These are phyloP conservation scores for Coniochaeta ligniaria DNA, from an alignment of 2,329 filamentous ascomycete species.

Conservation along the genomic window DNA sequence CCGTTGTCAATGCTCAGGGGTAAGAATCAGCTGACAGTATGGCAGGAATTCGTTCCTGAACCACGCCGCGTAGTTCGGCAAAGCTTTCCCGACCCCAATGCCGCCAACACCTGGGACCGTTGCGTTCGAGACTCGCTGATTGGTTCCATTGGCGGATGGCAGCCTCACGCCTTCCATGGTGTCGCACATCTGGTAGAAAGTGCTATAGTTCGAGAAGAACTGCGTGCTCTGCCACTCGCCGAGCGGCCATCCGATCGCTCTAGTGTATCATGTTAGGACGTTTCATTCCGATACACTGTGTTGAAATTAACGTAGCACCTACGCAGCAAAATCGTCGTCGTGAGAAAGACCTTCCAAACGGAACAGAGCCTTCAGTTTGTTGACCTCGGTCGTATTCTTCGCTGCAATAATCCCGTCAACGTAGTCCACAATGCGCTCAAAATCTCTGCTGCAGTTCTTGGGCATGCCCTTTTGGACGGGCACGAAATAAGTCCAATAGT, in stretches of 20 bases:
- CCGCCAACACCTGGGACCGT: slow-evolving; percentile 27
- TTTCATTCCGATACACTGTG: neutral
- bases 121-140: slow-evolving; percentile 10
- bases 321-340: slow-evolving; percentile 44
- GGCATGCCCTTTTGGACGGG: slow-evolving; percentile 52
- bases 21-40: slow-evolving; percentile 30
- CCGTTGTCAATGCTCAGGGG: neutral
- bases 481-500: slow-evolving; percentile 53
- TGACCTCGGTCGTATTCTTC: slow-evolving; percentile 31
- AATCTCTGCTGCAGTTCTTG: slow-evolving; percentile 47
- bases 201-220: slow-evolving; percentile 23
- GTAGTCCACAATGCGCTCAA: slow-evolving; percentile 42
- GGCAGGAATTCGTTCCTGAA: slow-evolving; percentile 37
- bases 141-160: neutral
- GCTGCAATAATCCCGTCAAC: slow-evolving; percentile 40
- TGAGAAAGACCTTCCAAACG: slow-evolving; percentile 40
- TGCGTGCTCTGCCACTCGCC: slow-evolving; percentile 27
- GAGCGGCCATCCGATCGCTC: slow-evolving; percentile 17
- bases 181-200: slow-evolving; percentile 29
- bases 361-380: slow-evolving; percentile 42
- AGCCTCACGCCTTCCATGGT: slow-evolving; percentile 23
- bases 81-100: slow-evolving; percentile 45
- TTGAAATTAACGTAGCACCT: neutral
- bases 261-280: neutral
- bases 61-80: slow-evolving; percentile 48